Base-by-base conservation (phyloP, 2,329 filamentous ascomycete genomes). In the Shiraia bambusicola region DNA sequence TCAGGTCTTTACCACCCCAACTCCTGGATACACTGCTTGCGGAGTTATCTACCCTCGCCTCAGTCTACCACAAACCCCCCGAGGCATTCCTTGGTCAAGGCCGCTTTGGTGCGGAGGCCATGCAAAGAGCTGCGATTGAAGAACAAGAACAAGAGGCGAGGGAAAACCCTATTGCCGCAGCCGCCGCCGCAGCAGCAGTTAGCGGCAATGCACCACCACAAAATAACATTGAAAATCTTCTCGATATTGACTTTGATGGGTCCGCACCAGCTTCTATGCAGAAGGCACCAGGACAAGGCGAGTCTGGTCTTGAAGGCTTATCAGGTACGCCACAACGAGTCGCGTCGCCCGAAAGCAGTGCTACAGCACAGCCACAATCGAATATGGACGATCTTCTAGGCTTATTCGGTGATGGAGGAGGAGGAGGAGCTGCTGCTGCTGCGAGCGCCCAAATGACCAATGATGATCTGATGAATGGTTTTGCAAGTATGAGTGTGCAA, bases 71-170 rank as follows among this genome's bases (percentile, higher is more conserved):
- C 80, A 97, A 95, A 73, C 91, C 91, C 7, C 91, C 93, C 31
- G 89, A 95, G 78, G 90, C 92, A n/a, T 98, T 98, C 70, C 86
- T 98, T 43, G 93, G 93, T 56, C 90, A 95, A 71, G 93, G 93
- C 29, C 84, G 92, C 31, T 96, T 88, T 57, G 93, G 92, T 27
- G 91, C 93, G 34, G 91, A 95, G 69, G 90, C 88, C 47, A 89
- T 98, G 62, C 93, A 97, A 71, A 86, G 87, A 54, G 92, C 92
- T 36, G 93, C 93, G 47, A 95, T 98, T 65, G 91, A 95, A 74
- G 93, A 98, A 73, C 90, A 95, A 75, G 82, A 87, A 52, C 84
- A 97, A 70, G 89, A 96, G 59, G 88, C 88, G 1, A 87, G 84
- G 49, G 93, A 97, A 58, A 96, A 97, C 67, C 92, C 93, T 1